Base-by-base conservation (phyloP, 2,329 filamentous ascomycete genomes). In the Aspergillus quadricinctus region DNA sequence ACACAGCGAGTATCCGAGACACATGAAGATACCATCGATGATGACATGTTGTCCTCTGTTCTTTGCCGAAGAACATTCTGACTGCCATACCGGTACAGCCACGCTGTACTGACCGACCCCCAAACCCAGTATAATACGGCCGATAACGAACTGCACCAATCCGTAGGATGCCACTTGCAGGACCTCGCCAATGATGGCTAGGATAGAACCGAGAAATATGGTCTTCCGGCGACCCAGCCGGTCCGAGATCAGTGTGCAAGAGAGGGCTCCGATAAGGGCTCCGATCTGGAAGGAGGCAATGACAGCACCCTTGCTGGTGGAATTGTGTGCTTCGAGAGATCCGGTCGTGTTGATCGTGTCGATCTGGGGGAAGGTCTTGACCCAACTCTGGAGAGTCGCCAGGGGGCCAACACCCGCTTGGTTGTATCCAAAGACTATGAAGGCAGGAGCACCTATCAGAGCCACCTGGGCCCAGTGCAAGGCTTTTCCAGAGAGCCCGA, bases 351-450 rank as follows among this genome's bases (percentile, higher is more conserved):
- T 68, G 11, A 75, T 68, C 4, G 81, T 77, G 65, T 84, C 80
- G 59, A 84, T 82, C 40, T 76, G 67, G 0, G 82, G 83, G 61
- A 86, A 86, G 17, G 75, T 72, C 2, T 70, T 64, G 2, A 84
- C 75, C 61, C 63, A 69, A 25, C 60, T 64, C 25, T 63, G 54
- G 14, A 69, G 58, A 9, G 60, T 65, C 10, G 62, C 59, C 28
- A 69, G 57, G 10, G 61, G 62, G 0, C 66, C 64, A 19, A 63
- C 29, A 3, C 64, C 65, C 2, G 66, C 61, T 49, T 68, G 65
- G 49, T 68, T 68, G 56, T 69, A 68, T 14, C 64, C 66, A 53
- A 65, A 65, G 31, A 66, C 54, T 8, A 66, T 52, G 45, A 67
- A 68, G 17, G 65, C 62, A 11, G 64, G 63, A 8, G 61, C 64